Percentiles rank a stretch among this genome's conserved stretches.
These are phyloP conservation scores for Starmerella powellii DNA, from an alignment of 805 yeast genomes.

Conservation along the genomic window DNA sequence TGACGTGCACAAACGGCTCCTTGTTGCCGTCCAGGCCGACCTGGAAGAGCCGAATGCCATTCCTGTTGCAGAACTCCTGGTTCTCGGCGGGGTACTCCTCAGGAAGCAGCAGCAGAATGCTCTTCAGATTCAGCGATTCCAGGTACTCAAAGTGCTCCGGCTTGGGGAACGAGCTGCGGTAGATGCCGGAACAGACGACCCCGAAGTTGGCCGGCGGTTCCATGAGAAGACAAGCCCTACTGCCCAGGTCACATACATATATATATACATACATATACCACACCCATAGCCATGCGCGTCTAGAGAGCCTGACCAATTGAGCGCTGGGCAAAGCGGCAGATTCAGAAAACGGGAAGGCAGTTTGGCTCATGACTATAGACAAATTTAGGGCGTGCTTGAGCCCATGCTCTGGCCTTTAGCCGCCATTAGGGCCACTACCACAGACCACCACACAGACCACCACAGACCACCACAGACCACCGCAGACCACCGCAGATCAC, in stretches of 20 bases:
- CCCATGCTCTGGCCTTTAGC: too few species aligned
- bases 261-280: not conserved
- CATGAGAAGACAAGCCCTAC: slow-evolving; percentile 14
- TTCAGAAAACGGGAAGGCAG: too few species aligned
- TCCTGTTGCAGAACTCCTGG: slow-evolving; percentile 44
- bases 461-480: too few species aligned
- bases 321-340: too few species aligned
- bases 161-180: slow-evolving; percentile 82
- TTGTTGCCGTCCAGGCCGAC: slow-evolving; percentile 92
- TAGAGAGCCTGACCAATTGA: too few species aligned
- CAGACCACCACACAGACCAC: too few species aligned
- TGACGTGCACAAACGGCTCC: slow-evolving; percentile 32
- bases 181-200: slow-evolving; percentile 63
- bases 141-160: slow-evolving; percentile 68
- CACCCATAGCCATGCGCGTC: too few species aligned
- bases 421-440: too few species aligned
- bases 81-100: slow-evolving; percentile 84
- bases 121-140: slow-evolving; percentile 47
- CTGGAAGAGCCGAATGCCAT: slow-evolving; percentile 63
- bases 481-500: too few species aligned
- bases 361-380: too few species aligned
- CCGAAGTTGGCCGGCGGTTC: slow-evolving; percentile 77
- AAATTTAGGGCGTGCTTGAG: too few species aligned
- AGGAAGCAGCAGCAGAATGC: slow-evolving; percentile 74
- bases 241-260: not conserved